Evolutionary conservation across 768 basidiomycete genomes (phyloP).

Genomic region (Rubroboletus pulcherrimus): DNA sequence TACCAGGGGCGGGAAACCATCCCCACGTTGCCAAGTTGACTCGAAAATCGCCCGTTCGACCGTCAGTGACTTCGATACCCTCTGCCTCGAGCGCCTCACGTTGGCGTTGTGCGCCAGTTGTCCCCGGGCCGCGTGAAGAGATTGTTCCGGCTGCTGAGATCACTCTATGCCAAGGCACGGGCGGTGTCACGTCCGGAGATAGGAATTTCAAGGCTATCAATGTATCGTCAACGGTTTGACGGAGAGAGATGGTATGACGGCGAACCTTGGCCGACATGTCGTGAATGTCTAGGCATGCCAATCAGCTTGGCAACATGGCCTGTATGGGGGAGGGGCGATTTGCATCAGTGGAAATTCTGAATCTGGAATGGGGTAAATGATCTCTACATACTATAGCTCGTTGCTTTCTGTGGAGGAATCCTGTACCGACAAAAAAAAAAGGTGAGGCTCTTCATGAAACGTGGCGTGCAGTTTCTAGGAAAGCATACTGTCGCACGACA

Average conservation of each 20-base stretch:
- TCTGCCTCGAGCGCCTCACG: constrained; percentile 74
- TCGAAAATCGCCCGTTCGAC: constrained; percentile 53
- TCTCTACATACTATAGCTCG: constrained; percentile 59
- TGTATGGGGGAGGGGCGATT: constrained; percentile 25
- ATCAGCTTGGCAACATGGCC: constrained; percentile 78
- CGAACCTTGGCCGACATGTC: constrained; percentile 81
- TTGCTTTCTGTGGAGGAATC: constrained; percentile 66
- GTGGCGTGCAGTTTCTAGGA: background rate
- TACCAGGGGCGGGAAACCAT: constrained; percentile 56
- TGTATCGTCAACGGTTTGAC: background rate
- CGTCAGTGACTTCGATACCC: constrained; percentile 68
- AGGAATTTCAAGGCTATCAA: constrained; percentile 72
- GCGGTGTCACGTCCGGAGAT: constrained; percentile 52
- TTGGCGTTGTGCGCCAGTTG: constrained; percentile 73
- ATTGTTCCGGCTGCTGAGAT: constrained; percentile 66
- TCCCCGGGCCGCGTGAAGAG: constrained; percentile 82
- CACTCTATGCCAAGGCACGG: constrained; percentile 82
- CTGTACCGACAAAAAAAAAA: constrained; percentile 4
- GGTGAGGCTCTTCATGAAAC: background rate
- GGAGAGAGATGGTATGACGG: background rate
- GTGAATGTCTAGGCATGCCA: constrained; percentile 74
- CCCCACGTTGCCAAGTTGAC: constrained; percentile 58
- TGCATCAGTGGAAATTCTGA: background rate
- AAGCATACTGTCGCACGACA: constrained; percentile 48
- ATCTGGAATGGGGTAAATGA: constrained; percentile 1